Evolutionary conservation across 345 rosid genomes (phyloP), one percentile per base, ranked within the genome.

Genomic region (Psidium friedrichsthalianum): DNA sequence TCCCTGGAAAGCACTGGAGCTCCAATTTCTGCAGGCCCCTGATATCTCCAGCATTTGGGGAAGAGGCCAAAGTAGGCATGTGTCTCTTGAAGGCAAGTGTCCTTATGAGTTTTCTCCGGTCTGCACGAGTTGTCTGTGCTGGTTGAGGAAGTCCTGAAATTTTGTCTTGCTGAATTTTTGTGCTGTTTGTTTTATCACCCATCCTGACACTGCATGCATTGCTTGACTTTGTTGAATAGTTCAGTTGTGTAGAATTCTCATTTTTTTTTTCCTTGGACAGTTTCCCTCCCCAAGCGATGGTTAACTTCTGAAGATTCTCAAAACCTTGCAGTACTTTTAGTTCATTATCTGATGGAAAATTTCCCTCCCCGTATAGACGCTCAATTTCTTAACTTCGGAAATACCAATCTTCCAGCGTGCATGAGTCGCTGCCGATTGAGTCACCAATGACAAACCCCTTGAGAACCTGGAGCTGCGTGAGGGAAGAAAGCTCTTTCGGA

Each of bases 361-460:
- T 20, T 6, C 5, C 4, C 54, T 84, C 64, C 25, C 83, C 16
- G 85, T 78, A 29, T 59, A 58, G 83, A 91, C 7, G 82, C 90
- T 91, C 82, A 90, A 40, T 42, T 89, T 82, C 84, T 86, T 40
- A 90, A 74, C 51, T 84, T 32, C 8, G 0, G 11, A 51, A 90
- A 49, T 29, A 4, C 56, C 18, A 87, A 20, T 90, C 84, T 1
- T 3, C 61, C 2, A 91, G 85, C 20, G 81, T 64, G 51, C 92
- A 86, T 4, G 90, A 44, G 3, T 52, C 92, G 6, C 90, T 61
- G 53, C 91, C 21, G 18, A 15, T 32, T 32, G 6, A 6, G 58
- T 89, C 87, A 85, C 90, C 87, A 5, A 92, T 85, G 27, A 90
- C 92, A 87, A 94, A 89, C 12, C 97, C 97, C 44, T 94, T 92